Evolutionary conservation across 352 stramenopile species (phyloP).

Genomic region (Globisporangium heterothallicum): DNA sequence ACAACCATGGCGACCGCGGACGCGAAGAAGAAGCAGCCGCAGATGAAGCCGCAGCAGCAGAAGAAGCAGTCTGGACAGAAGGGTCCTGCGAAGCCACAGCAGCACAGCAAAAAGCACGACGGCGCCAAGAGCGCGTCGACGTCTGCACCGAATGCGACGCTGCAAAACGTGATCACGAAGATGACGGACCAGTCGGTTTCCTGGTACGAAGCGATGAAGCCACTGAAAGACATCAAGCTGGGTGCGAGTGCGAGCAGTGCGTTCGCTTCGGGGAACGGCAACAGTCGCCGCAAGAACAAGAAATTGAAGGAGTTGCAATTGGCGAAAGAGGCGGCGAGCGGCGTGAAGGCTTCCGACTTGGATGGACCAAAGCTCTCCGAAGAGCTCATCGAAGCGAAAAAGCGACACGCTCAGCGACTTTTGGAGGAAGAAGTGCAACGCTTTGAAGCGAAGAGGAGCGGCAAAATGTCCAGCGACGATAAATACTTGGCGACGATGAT

Average conservation of each 20-base stretch:
- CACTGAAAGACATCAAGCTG: slow-evolving; percentile 10
- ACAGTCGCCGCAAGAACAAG: slow-evolving; percentile 16
- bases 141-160: slow-evolving; percentile 6
- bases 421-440: slow-evolving; percentile 54
- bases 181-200: slow-evolving; percentile 24
- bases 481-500: slow-evolving; percentile 87
- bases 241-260: neutral
- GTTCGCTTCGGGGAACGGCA: slow-evolving; percentile 1
- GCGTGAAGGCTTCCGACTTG: neutral
- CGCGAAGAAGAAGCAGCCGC: slow-evolving; percentile 3
- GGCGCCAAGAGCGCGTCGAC: too few species aligned
- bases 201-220: slow-evolving; percentile 28
- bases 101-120: slow-evolving; percentile 8
- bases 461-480: slow-evolving; percentile 78
- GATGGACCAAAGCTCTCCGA: slow-evolving; percentile 22
- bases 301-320: slow-evolving; percentile 3
- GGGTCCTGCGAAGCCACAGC: too few species aligned
- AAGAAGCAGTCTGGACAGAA: slow-evolving; percentile 5
- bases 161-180: slow-evolving; percentile 26
- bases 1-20: slow-evolving; percentile 2
- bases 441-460: slow-evolving; percentile 55
- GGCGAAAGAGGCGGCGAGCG: neutral
- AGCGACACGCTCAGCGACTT: slow-evolving; percentile 54
- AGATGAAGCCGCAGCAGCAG: slow-evolving; percentile 11
- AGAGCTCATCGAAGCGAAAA: slow-evolving; percentile 19